Conservation (phyloP, 2,329 filamentous ascomycete genomes). For the Calonectria pteridis region DNA sequence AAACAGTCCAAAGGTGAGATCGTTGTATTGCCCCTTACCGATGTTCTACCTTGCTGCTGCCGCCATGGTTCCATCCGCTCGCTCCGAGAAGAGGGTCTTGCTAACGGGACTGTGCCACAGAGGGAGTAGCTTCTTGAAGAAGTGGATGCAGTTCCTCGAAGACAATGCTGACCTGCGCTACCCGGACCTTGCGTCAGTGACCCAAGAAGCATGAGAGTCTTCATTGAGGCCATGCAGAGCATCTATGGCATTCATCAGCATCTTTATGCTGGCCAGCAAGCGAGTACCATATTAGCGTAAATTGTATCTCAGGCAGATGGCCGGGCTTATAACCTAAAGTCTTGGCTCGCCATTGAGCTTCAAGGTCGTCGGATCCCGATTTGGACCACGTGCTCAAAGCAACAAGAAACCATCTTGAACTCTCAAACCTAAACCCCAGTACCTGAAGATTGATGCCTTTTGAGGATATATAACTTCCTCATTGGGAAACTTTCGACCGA, state of each 20-base stretch:
- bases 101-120: constrained; percentile 58
- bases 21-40: constrained; percentile 13
- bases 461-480: background rate
- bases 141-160: constrained; percentile 93
- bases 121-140: constrained; percentile 86
- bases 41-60: constrained; percentile 25
- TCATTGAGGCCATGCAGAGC: background rate
- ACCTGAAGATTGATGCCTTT: background rate
- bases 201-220: constrained; percentile 30
- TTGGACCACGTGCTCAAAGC: background rate
- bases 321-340: constrained; percentile 4
- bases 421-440: background rate
- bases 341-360: constrained; percentile 1
- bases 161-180: constrained; percentile 92
- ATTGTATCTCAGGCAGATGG: background rate
- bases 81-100: constrained; percentile 37
- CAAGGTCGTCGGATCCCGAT: background rate
- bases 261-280: background rate
- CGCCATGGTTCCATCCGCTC: constrained; percentile 34
- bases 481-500: constrained; percentile 11
- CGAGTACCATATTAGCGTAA: constrained; percentile 11
- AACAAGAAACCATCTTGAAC: background rate
- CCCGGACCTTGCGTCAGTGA: constrained; percentile 71
- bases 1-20: constrained; percentile 88
- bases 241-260: background rate